These are phyloP conservation scores for Grigorovia jiainica DNA, from an alignment of 805 yeast species.

Conservation along the genomic window DNA sequence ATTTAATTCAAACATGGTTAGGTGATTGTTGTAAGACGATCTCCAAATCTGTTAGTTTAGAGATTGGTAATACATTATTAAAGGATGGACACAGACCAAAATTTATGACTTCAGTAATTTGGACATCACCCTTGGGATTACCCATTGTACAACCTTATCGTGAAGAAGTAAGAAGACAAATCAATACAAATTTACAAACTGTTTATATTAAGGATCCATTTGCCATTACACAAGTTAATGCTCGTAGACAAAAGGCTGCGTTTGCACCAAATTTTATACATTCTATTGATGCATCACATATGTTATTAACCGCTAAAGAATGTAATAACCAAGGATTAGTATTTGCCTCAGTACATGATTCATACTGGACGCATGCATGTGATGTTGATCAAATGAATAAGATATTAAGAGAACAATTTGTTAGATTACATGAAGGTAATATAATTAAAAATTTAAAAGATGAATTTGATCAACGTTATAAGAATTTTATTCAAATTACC, in stretches of 20 bases:
- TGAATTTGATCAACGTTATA: constrained; percentile 78
- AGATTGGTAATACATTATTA: constrained; percentile 38
- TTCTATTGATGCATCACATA: constrained; percentile 93
- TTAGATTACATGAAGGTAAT: constrained; percentile 65
- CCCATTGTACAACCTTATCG: constrained; percentile 98
- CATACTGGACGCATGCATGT: constrained; percentile 95
- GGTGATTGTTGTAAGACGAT: constrained; percentile 78
- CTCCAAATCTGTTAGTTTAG: constrained; percentile 65
- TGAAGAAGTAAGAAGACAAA: constrained; percentile 49
- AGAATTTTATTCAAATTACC: constrained; percentile 54
- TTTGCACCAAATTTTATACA: constrained; percentile 95
- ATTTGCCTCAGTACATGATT: constrained; percentile 95
- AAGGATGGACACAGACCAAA: constrained; percentile 43
- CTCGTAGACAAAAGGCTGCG: constrained; percentile 84
- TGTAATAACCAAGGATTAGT: constrained; percentile 57
- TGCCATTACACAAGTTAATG: constrained; percentile 69
- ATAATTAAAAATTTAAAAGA: constrained; percentile 58
- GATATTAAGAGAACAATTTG: constrained; percentile 67
- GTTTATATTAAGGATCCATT: constrained; percentile 86
- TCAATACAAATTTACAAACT: constrained; percentile 78
- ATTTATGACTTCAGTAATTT: constrained; percentile 79
- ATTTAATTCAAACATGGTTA: constrained; percentile 92
- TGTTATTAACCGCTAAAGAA: constrained; percentile 78
- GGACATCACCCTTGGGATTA: constrained; percentile 95
- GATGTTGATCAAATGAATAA: constrained; percentile 67